Evolutionary conservation across 1,284 basidiomycete species (phyloP).

Genomic region (Mycena citricolor): DNA sequence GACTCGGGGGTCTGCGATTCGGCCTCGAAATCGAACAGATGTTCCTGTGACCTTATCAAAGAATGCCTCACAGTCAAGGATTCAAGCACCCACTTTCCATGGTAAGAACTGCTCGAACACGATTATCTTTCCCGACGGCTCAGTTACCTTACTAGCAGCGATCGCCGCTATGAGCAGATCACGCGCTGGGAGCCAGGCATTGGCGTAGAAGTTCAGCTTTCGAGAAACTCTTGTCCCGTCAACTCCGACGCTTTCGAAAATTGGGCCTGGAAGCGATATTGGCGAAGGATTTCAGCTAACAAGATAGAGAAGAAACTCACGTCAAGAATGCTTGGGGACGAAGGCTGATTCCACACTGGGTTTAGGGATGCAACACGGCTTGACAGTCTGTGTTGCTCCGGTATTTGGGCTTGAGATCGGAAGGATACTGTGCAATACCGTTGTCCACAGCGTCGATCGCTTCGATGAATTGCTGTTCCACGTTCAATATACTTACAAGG

Average conservation of each 20-base stretch:
- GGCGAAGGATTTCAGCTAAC: constrained; percentile 1
- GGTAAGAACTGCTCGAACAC: constrained; percentile 81
- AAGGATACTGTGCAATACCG: constrained; percentile 79
- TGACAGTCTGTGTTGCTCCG: constrained; percentile 78
- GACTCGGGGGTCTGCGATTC: constrained; percentile 46
- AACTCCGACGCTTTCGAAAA: constrained; percentile 83
- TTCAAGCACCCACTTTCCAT: constrained; percentile 70
- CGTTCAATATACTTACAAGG: not conserved
- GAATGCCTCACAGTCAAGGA: not conserved
- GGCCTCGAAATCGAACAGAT: constrained; percentile 85
- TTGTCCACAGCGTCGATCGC: constrained; percentile 97
- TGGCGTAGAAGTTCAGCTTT: constrained; percentile 81
- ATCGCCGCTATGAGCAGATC: constrained; percentile 78
- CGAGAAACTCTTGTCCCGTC: constrained; percentile 86
- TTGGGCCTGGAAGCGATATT: constrained; percentile 46
- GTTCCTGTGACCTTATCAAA: constrained; percentile 60
- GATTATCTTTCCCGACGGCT: constrained; percentile 77
- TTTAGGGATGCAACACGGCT: constrained; percentile 82
- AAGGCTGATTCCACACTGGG: constrained; percentile 86
- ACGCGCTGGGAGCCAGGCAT: constrained; percentile 92
- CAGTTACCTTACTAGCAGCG: constrained; percentile 57
- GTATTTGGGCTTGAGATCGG: constrained; percentile 67
- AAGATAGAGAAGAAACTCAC: constrained; percentile 45
- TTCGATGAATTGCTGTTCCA: constrained; percentile 82
- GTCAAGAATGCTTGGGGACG: constrained; percentile 64